A percentile compares a stretch with the other conserved stretches of the same genome.
These are phyloP conservation scores for Fusarium sp. DNA, from an alignment of 2,329 filamentous ascomycete species.

Conservation along the genomic window DNA sequence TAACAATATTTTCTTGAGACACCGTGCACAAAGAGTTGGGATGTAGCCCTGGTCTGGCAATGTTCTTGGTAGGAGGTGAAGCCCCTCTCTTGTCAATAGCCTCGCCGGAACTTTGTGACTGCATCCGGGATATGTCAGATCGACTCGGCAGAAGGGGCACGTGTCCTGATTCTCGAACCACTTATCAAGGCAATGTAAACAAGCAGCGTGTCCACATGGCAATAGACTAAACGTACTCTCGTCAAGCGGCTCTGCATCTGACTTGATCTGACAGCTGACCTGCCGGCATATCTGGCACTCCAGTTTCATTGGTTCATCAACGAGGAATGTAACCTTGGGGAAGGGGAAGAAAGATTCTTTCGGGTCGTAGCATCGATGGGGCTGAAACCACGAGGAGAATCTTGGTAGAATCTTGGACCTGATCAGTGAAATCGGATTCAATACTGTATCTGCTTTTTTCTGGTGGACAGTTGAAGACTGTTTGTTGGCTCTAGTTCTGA, in stretches of 20 bases:
- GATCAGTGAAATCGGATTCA: constrained; percentile 12
- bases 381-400: constrained; percentile 38
- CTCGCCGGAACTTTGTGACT: constrained; percentile 48
- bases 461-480: neutral
- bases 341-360: constrained; percentile 47
- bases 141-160: constrained; percentile 55
- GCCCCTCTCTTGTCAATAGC: constrained; percentile 48
- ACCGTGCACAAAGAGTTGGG: constrained; percentile 41
- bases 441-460: constrained; percentile 5
- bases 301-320: constrained; percentile 45
- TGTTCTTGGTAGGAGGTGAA: constrained; percentile 54
- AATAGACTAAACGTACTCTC: constrained; percentile 49
- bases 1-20: constrained; percentile 23
- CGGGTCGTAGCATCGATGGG: constrained; percentile 35
- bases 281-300: constrained; percentile 49
- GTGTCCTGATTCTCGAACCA: constrained; percentile 46
- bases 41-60: constrained; percentile 51
- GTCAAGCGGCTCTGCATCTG: constrained; percentile 24
- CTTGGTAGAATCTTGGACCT: constrained; percentile 22
- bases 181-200: constrained; percentile 47
- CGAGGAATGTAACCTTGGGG: constrained; percentile 49
- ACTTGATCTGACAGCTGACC: constrained; percentile 35
- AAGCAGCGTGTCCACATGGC: constrained; percentile 55
- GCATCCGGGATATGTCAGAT: constrained; percentile 50
- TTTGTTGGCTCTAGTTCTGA: constrained; percentile 21